A percentile compares a stretch with the other conserved stretches of the same genome.
Evolutionary conservation across 2,329 filamentous ascomycete species (phyloP).

Genomic region (Penicillium sp.): DNA sequence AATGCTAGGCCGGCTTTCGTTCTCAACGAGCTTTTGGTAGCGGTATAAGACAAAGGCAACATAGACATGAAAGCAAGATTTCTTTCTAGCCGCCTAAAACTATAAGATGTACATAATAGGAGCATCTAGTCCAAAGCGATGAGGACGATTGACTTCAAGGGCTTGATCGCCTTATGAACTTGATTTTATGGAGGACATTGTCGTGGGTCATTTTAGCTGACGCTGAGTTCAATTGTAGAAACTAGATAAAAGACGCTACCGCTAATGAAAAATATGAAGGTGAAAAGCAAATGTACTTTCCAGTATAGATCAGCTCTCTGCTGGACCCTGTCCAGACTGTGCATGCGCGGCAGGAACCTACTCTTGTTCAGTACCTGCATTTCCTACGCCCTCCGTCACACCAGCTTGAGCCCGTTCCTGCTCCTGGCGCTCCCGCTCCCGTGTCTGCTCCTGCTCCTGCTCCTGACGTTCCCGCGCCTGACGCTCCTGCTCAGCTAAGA

Average conservation of each 20-base stretch:
- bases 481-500: constrained; percentile 17
- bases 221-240: neutral
- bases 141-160: neutral
- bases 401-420: neutral
- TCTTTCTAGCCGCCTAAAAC: neutral
- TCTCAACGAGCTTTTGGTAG: neutral
- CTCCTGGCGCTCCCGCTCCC: neutral
- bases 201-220: no score
- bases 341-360: neutral
- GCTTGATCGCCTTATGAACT: no score
- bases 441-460: constrained; percentile 3
- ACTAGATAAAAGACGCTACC: neutral
- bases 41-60: no score
- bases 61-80: no score
- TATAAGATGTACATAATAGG: neutral
- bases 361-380: neutral
- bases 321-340: neutral
- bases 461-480: constrained; percentile 6
- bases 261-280: neutral
- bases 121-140: neutral
- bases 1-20: neutral
- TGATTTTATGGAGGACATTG: neutral
- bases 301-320: neutral
- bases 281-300: neutral
- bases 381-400: neutral